phyloP scores from a whole-genome alignment of 2,329 filamentous ascomycete species.

The Daldinia sp. region DNA sequence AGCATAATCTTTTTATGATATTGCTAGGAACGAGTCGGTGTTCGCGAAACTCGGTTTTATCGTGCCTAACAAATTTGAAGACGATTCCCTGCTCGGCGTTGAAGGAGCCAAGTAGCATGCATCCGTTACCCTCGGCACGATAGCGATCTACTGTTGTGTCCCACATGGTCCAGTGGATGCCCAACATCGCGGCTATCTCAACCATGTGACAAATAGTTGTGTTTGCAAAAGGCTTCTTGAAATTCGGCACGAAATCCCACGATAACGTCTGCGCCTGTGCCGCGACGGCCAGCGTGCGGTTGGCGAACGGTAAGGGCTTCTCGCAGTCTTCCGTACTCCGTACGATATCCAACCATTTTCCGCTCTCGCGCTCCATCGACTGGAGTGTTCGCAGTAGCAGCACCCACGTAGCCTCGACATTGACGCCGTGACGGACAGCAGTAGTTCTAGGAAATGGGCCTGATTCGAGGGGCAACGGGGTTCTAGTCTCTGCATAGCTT shows the following conservation, averaged over 20 bases:
- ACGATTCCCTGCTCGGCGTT: constrained; percentile 61
- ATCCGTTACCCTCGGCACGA: constrained; percentile 64
- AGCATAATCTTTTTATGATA: constrained; percentile 63
- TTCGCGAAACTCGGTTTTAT: constrained; percentile 56
- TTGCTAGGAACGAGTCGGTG: constrained; percentile 63
- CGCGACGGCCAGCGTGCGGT: constrained; percentile 33
- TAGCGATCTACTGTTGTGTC: constrained; percentile 60
- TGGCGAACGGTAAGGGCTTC: constrained; percentile 4
- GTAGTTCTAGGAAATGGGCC: constrained; percentile 8
- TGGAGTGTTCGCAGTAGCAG: constrained; percentile 46
- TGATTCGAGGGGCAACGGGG: constrained; percentile 5
- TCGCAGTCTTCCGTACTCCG: background rate
- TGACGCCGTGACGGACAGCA: constrained; percentile 42
- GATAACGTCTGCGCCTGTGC: constrained; percentile 36
- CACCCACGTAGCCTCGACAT: constrained; percentile 50
- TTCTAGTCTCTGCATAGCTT: constrained; percentile 34
- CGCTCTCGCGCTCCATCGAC: constrained; percentile 44
- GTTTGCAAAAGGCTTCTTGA: constrained; percentile 51
- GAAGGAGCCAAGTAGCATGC: constrained; percentile 57
- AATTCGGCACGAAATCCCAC: constrained; percentile 41
- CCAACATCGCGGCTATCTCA: constrained; percentile 62
- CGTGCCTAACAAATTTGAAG: constrained; percentile 62
- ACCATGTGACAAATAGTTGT: constrained; percentile 64
- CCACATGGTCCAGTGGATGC: constrained; percentile 68
- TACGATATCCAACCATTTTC: constrained; percentile 39